Percentiles rank a stretch among this genome's conserved stretches.
These are phyloP conservation scores for Singerocomus inundabilis DNA, from an alignment of 1,284 basidiomycete genomes.

Conservation along the genomic window DNA sequence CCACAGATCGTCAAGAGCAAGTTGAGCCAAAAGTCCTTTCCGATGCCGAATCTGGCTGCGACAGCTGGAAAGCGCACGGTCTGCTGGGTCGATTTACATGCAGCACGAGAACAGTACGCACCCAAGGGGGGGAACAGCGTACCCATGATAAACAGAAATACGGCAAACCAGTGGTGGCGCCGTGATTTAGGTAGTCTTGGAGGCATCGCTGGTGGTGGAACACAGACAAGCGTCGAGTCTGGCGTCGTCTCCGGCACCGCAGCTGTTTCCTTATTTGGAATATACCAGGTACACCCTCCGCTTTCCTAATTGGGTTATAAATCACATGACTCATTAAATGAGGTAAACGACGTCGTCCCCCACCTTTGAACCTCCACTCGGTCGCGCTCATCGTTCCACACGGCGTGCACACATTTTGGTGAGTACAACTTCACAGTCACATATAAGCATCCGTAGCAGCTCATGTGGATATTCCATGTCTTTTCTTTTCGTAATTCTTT, in stretches of 20 bases:
- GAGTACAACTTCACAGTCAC: conserved; percentile 4
- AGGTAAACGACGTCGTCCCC: conserved; percentile 27
- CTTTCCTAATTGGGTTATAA: conserved; percentile 6
- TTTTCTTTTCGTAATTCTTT: background rate
- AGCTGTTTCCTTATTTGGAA: conserved; percentile 9
- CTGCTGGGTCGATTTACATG: background rate
- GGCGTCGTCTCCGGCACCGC: background rate
- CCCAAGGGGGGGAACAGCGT: conserved; percentile 86
- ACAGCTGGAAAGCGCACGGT: conserved; percentile 60
- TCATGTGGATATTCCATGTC: background rate
- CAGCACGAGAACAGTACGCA: conserved; percentile 38
- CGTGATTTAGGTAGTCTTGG: conserved; percentile 69
- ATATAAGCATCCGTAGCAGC: background rate
- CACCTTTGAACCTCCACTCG: conserved; percentile 18
- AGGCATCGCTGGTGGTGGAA: conserved; percentile 31
- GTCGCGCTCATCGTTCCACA: conserved; percentile 23
- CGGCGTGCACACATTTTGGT: conserved; percentile 22
- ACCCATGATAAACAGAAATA: conserved; percentile 80
- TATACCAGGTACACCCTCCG: conserved; percentile 1
- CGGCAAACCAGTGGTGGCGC: conserved; percentile 80
- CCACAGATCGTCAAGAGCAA: conserved; percentile 86
- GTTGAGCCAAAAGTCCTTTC: conserved; percentile 92
- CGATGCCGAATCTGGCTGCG: conserved; percentile 91
- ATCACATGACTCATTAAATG: conserved; percentile 32
- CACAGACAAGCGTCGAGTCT: conserved; percentile 10